Base-by-base conservation (phyloP, 129 eudicot genomes). In the Flaveria sonorensis region DNA sequence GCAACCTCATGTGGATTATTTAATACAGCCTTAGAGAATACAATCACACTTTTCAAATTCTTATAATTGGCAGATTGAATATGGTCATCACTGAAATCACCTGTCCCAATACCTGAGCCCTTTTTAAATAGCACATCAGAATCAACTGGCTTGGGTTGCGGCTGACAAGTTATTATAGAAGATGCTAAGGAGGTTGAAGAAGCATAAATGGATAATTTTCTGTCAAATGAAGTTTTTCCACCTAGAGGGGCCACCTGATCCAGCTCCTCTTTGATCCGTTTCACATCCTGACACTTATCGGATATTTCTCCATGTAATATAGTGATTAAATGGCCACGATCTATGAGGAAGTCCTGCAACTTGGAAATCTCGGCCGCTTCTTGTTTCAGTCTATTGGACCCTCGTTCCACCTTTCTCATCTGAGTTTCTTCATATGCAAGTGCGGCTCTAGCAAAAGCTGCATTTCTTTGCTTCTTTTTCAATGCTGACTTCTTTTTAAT, bases 291-390 rank as follows among this genome's bases (percentile, higher is more conserved):
- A 77, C 87, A 88, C 63, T 84, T 88, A n/a, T 86, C 89, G 30
- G 86, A 81, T 26, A 92, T 86, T 68, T 92, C 98, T 80, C 89
- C 90, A 67, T 24, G 71, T 75, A 61, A 46, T n/a, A 62, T n/a
- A 15, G 46, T 7, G 7, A 92, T 89, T 1, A 85, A 67, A 48
- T 68, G 82, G 5, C 90, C 94, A 51, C 89, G 88, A 62, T 83
- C 89, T 71, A 83, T 67, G 48, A 92, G 96, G 74, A 86, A 85
- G 48, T 85, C 92, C 73, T 81, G 84, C 84, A 92, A 77, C 90
- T 86, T 90, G 51, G 88, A 82, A 74, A 86, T 92, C 80, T 88
- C 94, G 26, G 79, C 89, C 39, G 90, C 90, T 83, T 83, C 87
- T 77, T 88, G 86, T 81, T 79, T 87, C 81, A 90, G 81, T 48